These are phyloP conservation scores for Clavariopsis aquatica DNA, from an alignment of 495 filamentous ascomycete genomes.

Conservation along the genomic window DNA sequence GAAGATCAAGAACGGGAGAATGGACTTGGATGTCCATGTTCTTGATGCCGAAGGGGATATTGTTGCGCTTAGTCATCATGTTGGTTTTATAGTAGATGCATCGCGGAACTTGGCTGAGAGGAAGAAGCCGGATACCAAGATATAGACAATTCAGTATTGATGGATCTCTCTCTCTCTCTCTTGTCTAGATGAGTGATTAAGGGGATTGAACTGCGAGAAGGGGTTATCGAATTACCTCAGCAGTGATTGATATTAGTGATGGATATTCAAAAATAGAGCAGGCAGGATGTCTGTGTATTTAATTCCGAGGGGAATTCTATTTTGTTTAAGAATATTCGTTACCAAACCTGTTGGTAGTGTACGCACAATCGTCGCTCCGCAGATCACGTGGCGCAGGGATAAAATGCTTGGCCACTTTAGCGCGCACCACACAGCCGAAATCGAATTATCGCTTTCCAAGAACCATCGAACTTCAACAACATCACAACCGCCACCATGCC, in stretches of 20 bases:
- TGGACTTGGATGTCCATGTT: slow-evolving; percentile 47
- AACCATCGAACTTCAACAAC: slow-evolving; percentile 25
- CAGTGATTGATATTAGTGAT: too few species aligned
- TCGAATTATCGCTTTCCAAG: slow-evolving; percentile 24
- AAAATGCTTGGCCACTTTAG: slow-evolving; percentile 18
- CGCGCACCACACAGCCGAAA: slow-evolving; percentile 18
- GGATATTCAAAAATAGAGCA: too few species aligned
- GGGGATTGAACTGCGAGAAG: too few species aligned
- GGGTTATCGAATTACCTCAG: too few species aligned
- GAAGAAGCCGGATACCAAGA: slow-evolving; percentile 36
- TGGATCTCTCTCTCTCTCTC: too few species aligned
- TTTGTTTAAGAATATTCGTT: too few species aligned
- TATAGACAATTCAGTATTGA: slow-evolving; percentile 35
- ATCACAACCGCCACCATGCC: slow-evolving; percentile 35
- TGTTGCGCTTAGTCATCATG: slow-evolving; percentile 48
- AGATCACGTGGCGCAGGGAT: slow-evolving; percentile 7
- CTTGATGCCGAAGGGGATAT: slow-evolving; percentile 46
- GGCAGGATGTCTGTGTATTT: too few species aligned
- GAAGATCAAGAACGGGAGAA: slow-evolving; percentile 50
- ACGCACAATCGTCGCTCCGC: too few species aligned
- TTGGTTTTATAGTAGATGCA: slow-evolving; percentile 42
- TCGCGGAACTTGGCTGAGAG: slow-evolving; percentile 43
- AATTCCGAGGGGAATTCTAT: too few species aligned
- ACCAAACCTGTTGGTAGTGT: too few species aligned
- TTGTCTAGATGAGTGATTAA: too few species aligned